Base-by-base conservation (phyloP, 1,139 yeast species). In the Kodamaea sp. region DNA sequence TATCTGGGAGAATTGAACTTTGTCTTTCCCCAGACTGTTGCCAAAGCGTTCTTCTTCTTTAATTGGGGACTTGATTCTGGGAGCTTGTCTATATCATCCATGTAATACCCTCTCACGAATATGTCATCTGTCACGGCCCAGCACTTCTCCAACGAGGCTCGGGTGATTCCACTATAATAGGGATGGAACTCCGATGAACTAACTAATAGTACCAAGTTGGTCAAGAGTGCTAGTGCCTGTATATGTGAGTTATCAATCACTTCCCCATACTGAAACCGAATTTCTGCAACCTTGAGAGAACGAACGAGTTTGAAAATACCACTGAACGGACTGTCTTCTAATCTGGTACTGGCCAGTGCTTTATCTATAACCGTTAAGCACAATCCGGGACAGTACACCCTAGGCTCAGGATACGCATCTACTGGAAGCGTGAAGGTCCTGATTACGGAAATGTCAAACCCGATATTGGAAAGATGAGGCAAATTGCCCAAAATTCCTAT, bases 121-220 rank as follows among this genome's bases (percentile, higher is more conserved):
- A 57, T 42, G 26, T 61, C 68, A 38, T 63, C 64, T 1, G 57
- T 43, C 7, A 59, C 47, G 1, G 67, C 58, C 70, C 70, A 64
- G 25, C 64, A 57, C 38, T 60, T 57, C 35, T 59, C 63, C 7
- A 60, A 35, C 5, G 51, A 41, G 3, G 46, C 53, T 29, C 20
- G 35, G 13, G 29, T 21, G 12, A 43, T 36, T 10, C 26, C 44
- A 22, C 12, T 37, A 40, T 31, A 42, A 31, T 33, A 24, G n/a
- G 36, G 34, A 4, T 18, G 12, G 13, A 25, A 19, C 12, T 29
- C 34, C 1, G 35, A 23, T 6, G 31, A 21, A 10, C 41, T 29
- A 8, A 50, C 29, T 20, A 38, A 34, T 27, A 43, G 37, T 4
- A 57, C 46, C 26, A 60, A 46, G 26, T 57, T 51, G 5, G 50